Base-by-base conservation (phyloP, 2,329 filamentous ascomycete species). In the Dactylellina sp. region DNA sequence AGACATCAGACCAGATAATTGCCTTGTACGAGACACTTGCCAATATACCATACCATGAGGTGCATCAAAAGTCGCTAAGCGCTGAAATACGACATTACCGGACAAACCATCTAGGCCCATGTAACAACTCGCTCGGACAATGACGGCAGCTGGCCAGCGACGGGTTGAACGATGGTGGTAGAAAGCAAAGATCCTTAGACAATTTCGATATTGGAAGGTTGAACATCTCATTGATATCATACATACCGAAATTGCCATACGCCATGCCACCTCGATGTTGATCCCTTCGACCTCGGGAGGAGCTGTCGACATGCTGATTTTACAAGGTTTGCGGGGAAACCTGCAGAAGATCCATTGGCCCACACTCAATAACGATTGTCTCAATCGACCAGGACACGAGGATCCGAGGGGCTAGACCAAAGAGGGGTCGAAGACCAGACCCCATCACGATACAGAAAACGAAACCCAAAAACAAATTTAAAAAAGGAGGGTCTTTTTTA, bases 321-420 rank as follows among this genome's bases (percentile, higher is more conserved):
- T 32, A 11, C 32, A n/a, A 4, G 28, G 9, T 39, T 55, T 55
- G 50, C 50, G 53, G 53, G 53, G 53, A 68, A 60, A 49, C 20
- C 49, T 66, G 62, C 62, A 66, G 52, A 65, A 50, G 16, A 46
- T 32, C 9, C 4, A 66, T 66, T 42, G 50, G 62, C 62, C 50
- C 39, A 46, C 40, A 49, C 40, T 9, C 9, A 32, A 32, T 65
- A 65, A 53, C 16, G 6, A 22, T 49, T 16, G 40, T 40, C 12
- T 25, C 11, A 24, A 20, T n/a, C 49, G 16, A 28, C 40, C 47
- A 42, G 47, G 25, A 20, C 18, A 64, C 37, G 61, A 42, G 47
- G 25, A 20, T 18, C 55, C 37, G 61, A 65, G 61, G 61, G 50
- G 61, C 50, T 65, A 66, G 55, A 49, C 18, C 42, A 59, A 68